Percentiles rank a stretch among this genome's conserved stretches.
Conservation (phyloP, 768 basidiomycete genomes). For the Agaricus sinodeliciosus region DNA sequence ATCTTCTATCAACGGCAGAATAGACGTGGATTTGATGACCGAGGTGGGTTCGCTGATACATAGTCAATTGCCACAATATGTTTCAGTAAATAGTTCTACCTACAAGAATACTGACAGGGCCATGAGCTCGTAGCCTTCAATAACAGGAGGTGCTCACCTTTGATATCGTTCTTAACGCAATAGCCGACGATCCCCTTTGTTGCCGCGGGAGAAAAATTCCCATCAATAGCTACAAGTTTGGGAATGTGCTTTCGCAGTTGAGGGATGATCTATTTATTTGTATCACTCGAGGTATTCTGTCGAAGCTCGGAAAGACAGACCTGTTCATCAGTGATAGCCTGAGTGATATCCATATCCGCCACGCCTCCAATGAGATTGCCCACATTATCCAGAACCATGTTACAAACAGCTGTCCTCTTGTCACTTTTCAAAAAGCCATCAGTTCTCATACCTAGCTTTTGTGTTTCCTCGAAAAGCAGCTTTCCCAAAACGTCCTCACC, state of each 20-base stretch:
- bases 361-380: constrained; percentile 81
- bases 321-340: constrained; percentile 42
- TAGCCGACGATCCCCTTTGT: constrained; percentile 46
- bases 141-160: constrained; percentile 36
- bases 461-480: constrained; percentile 52
- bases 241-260: constrained; percentile 46
- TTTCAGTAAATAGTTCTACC: constrained; percentile 18
- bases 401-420: constrained; percentile 74
- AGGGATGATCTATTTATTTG: constrained; percentile 38
- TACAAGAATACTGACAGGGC: constrained; percentile 65
- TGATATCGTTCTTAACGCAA: constrained; percentile 40
- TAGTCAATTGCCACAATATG: constrained; percentile 3
- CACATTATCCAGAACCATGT: constrained; percentile 66
- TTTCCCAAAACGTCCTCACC: constrained; percentile 75
- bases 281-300: not conserved
- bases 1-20: constrained; percentile 56
- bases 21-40: constrained; percentile 64
- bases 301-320: constrained; percentile 7
- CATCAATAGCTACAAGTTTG: constrained; percentile 64
- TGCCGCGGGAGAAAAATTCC: constrained; percentile 54
- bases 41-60: constrained; percentile 84
- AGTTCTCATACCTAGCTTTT: constrained; percentile 63
- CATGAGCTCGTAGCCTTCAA: constrained; percentile 7
- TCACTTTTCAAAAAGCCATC: constrained; percentile 57
- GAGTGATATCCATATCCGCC: constrained; percentile 82